Percentiles rank a stretch among this genome's conserved stretches.
Conservation (phyloP, 306 rosid genomes). For the Sesbania bispinosa region DNA sequence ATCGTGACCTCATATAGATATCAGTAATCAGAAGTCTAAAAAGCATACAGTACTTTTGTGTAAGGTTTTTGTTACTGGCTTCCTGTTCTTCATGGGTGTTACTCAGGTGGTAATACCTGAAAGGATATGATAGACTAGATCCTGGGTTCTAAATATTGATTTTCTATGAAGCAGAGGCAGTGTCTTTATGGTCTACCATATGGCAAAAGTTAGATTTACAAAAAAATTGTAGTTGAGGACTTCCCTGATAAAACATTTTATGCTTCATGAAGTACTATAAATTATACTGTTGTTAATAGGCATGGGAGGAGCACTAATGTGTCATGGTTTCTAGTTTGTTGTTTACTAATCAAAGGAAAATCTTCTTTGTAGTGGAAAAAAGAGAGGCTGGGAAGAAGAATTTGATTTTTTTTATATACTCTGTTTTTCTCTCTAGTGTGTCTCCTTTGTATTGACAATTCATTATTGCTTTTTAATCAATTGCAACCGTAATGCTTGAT, state of each 20-base stretch:
- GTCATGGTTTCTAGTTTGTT: not conserved
- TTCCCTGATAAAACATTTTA: too few relatives aligned
- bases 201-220: constrained; percentile 4
- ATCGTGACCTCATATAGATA: not conserved
- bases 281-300: too few relatives aligned
- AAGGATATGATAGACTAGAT: not conserved
- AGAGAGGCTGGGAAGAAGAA: not conserved
- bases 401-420: not conserved
- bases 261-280: too few relatives aligned
- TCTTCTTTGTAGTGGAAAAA: not conserved
- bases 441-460: constrained; percentile 13
- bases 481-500: not conserved
- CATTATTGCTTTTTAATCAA: not conserved
- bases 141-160: not conserved
- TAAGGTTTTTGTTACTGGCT: too few relatives aligned
- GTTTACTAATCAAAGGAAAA: not conserved
- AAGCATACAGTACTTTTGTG: not conserved
- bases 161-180: not conserved
- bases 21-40: not conserved
- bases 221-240: not conserved
- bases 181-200: not conserved
- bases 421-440: not conserved
- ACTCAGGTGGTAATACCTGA: not conserved
- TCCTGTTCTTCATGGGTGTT: constrained; percentile 12
- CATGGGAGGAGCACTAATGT: not conserved